Evolutionary conservation across 208 protist species (phyloP).

Genomic region (Acanthamoeba divionensis): DNA sequence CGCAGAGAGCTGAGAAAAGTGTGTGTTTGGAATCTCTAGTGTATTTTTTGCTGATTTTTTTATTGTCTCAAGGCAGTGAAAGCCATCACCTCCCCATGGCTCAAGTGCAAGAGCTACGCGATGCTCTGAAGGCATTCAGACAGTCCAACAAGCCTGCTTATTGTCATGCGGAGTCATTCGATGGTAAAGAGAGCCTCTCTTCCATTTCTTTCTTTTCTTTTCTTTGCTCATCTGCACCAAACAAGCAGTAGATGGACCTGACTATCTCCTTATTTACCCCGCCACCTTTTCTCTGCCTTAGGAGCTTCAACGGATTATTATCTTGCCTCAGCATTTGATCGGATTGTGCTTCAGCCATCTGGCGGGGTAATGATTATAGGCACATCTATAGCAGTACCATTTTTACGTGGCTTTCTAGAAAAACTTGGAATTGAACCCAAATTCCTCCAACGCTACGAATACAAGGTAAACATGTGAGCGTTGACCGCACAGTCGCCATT

Average conservation of each 20-base stretch:
- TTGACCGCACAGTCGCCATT: too few relatives aligned
- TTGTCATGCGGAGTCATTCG: not conserved
- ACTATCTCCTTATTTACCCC: not conserved
- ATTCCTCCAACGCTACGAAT: slow-evolving; percentile 29
- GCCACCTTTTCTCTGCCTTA: not conserved
- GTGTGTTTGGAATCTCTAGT: not conserved
- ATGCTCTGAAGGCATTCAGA: slow-evolving; percentile 13
- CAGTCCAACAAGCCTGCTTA: not conserved
- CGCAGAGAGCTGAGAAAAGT: not conserved
- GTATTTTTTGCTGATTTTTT: not conserved
- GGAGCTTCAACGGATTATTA: slow-evolving; percentile 29
- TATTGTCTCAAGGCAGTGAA: not conserved
- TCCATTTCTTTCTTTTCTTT: too few relatives aligned
- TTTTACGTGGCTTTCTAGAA: slow-evolving; percentile 27
- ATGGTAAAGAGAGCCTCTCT: not conserved
- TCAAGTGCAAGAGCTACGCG: slow-evolving; percentile 18
- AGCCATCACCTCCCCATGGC: slow-evolving; percentile 2
- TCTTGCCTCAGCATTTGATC: slow-evolving; percentile 7
- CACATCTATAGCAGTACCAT: not conserved
- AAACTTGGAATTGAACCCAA: not conserved
- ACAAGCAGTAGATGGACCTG: not conserved
- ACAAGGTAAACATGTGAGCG: too few relatives aligned
- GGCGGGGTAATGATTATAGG: slow-evolving; percentile 8
- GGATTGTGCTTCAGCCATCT: slow-evolving; percentile 17
- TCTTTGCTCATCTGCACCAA: not conserved